A percentile compares a stretch with the other conserved stretches of the same genome.
phyloP scores from a whole-genome alignment of 352 stramenopile species.

The Globisporangium paddicum region DNA sequence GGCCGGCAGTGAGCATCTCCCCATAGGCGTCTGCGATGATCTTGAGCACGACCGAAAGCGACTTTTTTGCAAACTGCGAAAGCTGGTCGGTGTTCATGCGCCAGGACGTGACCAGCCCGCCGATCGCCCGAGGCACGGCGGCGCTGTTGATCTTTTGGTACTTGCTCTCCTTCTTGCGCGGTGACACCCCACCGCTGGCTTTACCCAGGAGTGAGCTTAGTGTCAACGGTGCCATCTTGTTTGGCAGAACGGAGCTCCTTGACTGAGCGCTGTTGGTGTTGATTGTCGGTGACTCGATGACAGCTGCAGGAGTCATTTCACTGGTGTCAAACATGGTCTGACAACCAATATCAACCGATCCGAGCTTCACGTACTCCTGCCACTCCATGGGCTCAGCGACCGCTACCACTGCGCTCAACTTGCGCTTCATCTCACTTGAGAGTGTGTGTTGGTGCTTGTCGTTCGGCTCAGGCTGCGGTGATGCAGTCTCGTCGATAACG shows the following conservation, averaged over 20 bases:
- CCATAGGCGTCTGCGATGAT: constrained; percentile 72
- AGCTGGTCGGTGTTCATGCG: constrained; percentile 81
- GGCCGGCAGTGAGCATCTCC: constrained; percentile 56
- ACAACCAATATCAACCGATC: constrained; percentile 36
- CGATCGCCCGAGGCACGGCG: constrained; percentile 54
- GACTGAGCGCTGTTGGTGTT: background rate
- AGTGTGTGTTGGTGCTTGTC: background rate
- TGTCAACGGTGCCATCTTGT: constrained; percentile 35
- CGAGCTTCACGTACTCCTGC: constrained; percentile 53
- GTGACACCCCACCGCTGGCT: constrained; percentile 5
- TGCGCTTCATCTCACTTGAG: constrained; percentile 16
- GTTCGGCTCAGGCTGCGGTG: background rate
- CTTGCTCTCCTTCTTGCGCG: constrained; percentile 46
- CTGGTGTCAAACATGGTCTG: constrained; percentile 35
- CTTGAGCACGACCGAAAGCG: constrained; percentile 51
- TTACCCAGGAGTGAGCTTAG: constrained; percentile 47
- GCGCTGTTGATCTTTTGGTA: constrained; percentile 74
- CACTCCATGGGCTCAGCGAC: constrained; percentile 61
- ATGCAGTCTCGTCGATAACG: background rate
- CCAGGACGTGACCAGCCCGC: constrained; percentile 74
- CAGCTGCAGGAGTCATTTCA: background rate
- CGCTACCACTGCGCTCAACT: constrained; percentile 48
- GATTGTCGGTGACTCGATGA: background rate
- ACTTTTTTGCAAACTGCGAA: constrained; percentile 73
- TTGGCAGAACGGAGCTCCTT: constrained; percentile 9